phyloP scores from a whole-genome alignment of 192 early-diverging fungal species.

The Oehlia diaphana region DNA sequence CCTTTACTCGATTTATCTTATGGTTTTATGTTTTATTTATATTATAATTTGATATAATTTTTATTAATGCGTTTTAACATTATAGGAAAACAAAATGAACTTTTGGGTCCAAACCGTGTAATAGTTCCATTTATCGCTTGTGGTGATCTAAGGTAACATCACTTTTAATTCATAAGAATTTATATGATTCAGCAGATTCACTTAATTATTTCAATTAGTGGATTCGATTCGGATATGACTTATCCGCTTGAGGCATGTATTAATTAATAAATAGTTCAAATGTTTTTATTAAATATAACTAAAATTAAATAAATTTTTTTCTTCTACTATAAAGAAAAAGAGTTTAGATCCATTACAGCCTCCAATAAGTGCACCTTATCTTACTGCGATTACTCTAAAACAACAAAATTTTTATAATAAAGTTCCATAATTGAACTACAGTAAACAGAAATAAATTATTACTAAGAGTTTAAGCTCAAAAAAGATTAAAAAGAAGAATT shows the following conservation, averaged over 20 bases:
- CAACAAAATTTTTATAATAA: conserved; percentile 75
- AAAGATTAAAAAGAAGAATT: too few species aligned
- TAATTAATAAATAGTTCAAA: conserved; percentile 28
- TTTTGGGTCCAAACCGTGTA: conserved; percentile 69
- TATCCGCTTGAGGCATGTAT: conserved; percentile 63
- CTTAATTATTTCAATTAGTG: conserved; percentile 40
- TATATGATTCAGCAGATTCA: not conserved
- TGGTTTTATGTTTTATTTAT: conserved; percentile 35
- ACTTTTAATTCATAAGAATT: conserved; percentile 1
- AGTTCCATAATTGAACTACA: conserved; percentile 1
- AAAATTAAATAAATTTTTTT: not conserved
- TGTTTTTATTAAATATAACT: conserved; percentile 11
- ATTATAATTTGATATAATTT: not conserved
- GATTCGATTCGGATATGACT: conserved; percentile 87
- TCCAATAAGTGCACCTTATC: conserved; percentile 89
- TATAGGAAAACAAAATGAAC: conserved; percentile 55
- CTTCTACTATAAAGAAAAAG: conserved; percentile 33
- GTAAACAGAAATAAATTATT: too few species aligned
- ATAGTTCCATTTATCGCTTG: conserved; percentile 91
- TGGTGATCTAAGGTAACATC: conserved; percentile 73
- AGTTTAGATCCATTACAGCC: conserved; percentile 74
- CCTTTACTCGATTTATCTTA: conserved; percentile 85
- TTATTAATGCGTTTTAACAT: not conserved
- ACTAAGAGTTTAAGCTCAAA: too few species aligned
- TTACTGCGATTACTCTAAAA: conserved; percentile 75